Evolutionary conservation across 1,284 basidiomycete species (phyloP), one percentile per base, ranked within the genome.

Genomic region (Marasmius tenuissimus): DNA sequence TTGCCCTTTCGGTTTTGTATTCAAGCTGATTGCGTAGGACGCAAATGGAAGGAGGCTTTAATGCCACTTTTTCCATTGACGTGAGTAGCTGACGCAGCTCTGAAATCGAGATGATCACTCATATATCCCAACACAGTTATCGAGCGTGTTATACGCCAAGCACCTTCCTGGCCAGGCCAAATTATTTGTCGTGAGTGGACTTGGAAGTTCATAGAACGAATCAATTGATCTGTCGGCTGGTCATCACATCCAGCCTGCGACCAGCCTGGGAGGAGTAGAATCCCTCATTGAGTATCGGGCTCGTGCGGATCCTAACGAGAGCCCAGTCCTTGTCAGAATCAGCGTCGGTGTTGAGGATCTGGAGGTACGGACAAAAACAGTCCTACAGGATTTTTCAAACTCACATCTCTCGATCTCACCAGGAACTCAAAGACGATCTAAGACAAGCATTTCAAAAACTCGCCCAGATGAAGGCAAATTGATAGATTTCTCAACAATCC

Each of bases 261-360:
- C 95, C 4, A 94, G 91, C 65, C 81, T 97, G 8, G 95, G 95
- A 18, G 92, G 94, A n/a, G 93, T 96, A 2, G 96, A 97, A 74
- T 92, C 90, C 12, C 80, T 96, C 49, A 86, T 91, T 42, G 95
- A 97, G 74, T 91, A 94, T 62, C 85, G 94, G 11, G 63, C 81
- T 47, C 79, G 82, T 58, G 83, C 83, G 16, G 93, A 96, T 70
- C 80, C 87, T 0, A 75, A 75, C 16, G 85, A 88, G 50, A 86
- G 95, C 73, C 87, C 90, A 8, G 75, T 83, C 14, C 74, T 94
- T 40, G 72, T 95, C 57, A 82, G 93, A 57, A 73, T 96, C 39
- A 93, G 91, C 65, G 79, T 94, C 58, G 93, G 93, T 0, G 82
- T 94, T 0, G 93, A 95, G 73, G 91, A 93, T 57, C 70, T 91